phyloP scores from a whole-genome alignment of 2,329 filamentous ascomycete species.

The Aspergillus sp. region DNA sequence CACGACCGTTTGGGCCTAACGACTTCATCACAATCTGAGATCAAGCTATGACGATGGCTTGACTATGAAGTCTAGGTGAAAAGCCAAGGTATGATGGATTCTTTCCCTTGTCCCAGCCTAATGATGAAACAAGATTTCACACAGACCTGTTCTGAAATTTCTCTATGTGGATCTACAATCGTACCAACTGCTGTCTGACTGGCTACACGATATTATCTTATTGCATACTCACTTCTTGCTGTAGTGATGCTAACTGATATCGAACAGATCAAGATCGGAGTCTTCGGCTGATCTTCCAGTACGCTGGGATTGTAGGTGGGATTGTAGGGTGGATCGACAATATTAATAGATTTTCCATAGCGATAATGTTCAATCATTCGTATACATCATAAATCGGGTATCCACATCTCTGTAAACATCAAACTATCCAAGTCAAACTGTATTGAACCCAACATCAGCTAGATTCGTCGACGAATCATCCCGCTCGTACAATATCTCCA shows the following conservation, averaged over 20 bases:
- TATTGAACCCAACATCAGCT: constrained; percentile 32
- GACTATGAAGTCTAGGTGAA: not conserved
- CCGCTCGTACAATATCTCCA: constrained; percentile 42
- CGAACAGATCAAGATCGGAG: not conserved
- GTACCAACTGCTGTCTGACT: constrained; percentile 56
- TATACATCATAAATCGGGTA: constrained; percentile 7
- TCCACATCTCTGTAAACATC: constrained; percentile 8
- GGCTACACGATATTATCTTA: constrained; percentile 22
- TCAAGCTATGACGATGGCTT: not conserved
- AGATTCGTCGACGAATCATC: constrained; percentile 28
- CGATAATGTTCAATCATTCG: not conserved
- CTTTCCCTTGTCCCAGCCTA: constrained; percentile 21
- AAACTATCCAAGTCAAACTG: constrained; percentile 10
- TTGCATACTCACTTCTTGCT: not conserved
- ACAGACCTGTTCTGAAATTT: constrained; percentile 69
- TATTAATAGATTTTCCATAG: no score
- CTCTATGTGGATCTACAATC: constrained; percentile 55
- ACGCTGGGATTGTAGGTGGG: no score
- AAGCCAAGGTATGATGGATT: constrained; percentile 6
- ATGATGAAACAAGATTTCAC: constrained; percentile 64
- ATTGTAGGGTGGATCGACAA: no score
- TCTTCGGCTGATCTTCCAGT: no score
- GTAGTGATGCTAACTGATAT: not conserved
- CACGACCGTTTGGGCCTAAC: not conserved
- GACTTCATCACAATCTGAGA: not conserved